Evolutionary conservation across 176 grass and related monocot species (phyloP).

Genomic region (Aechmea fasciata): DNA sequence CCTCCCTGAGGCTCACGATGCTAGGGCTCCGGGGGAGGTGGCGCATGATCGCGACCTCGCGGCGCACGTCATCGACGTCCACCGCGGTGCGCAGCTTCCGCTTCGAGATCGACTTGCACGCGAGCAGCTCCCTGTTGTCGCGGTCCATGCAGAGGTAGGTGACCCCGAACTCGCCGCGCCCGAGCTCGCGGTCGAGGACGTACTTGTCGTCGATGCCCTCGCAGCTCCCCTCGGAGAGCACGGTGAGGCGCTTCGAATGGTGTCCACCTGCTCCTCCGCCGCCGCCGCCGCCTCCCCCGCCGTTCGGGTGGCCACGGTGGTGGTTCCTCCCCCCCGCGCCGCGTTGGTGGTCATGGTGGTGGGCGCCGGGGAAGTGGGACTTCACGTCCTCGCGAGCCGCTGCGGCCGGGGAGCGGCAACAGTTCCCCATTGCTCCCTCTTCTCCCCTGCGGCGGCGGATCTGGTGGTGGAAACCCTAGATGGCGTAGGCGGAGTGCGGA

Average conservation of each 20-base stretch:
- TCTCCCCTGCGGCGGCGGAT: not conserved
- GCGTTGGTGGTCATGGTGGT: no score
- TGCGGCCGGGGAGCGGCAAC: constrained; percentile 89
- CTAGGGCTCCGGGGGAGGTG: constrained; percentile 73
- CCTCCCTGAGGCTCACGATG: constrained; percentile 70
- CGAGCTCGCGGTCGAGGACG: constrained; percentile 75
- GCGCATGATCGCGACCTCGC: constrained; percentile 97
- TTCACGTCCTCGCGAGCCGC: constrained; percentile 88
- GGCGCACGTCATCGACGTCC: constrained; percentile 96
- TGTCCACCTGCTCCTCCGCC: constrained; percentile 12
- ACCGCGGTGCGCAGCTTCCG: constrained; percentile 86
- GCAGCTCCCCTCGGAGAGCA: constrained; percentile 49
- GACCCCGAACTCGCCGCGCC: constrained; percentile 95
- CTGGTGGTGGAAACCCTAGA: not conserved
- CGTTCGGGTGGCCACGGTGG: constrained; percentile 26
- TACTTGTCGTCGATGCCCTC: constrained; percentile 81
- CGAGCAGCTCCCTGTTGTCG: constrained; percentile 65
- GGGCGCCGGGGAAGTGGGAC: constrained; percentile 46
- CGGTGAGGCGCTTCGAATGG: constrained; percentile 49
- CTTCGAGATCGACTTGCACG: constrained; percentile 99
- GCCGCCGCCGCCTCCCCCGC: constrained; percentile 4
- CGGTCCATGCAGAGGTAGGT: constrained; percentile 97
- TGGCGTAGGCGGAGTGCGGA: constrained; percentile 8
- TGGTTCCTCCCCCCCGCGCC: constrained; percentile 46
- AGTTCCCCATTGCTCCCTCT: constrained; percentile 65